Conservation (phyloP, 2,329 filamentous ascomycete species). For the Cladophialophora bantiana region DNA sequence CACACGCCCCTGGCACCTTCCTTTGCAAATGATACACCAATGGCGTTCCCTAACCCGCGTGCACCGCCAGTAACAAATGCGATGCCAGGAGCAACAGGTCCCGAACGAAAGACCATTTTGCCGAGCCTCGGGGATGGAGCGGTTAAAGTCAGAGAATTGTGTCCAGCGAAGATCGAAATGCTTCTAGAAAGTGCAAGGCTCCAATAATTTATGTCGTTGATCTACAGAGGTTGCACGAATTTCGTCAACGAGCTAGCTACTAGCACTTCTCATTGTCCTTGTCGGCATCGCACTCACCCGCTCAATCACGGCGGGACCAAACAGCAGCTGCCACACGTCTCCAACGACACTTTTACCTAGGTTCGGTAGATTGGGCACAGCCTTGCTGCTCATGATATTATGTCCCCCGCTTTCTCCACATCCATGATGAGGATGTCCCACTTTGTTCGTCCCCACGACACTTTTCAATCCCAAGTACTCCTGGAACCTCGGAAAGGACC, state of each 20-base stretch:
- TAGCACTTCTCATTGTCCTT: not conserved
- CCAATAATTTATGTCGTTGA: not conserved
- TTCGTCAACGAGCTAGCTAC: not conserved
- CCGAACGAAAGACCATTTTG: conserved; percentile 29
- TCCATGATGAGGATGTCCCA: not conserved
- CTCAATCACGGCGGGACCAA: not conserved
- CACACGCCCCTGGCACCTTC: conserved; percentile 50
- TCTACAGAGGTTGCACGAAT: not conserved
- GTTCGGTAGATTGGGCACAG: not conserved
- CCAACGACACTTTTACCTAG: not conserved
- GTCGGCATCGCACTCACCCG: not conserved
- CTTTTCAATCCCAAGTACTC: not conserved
- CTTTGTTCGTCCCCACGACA: not conserved
- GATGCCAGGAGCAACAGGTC: conserved; percentile 29
- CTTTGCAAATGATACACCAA: conserved; percentile 45
- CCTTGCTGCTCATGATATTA: not conserved
- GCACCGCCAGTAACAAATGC: conserved; percentile 50
- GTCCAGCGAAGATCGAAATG: not conserved
- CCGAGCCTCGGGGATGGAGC: not conserved
- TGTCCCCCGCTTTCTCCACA: conserved; percentile 7
- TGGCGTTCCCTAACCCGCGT: conserved; percentile 47
- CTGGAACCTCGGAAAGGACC: not conserved
- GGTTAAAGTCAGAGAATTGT: not conserved
- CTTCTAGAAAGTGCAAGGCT: not conserved
- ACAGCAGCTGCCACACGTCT: not conserved